Base-by-base conservation (phyloP, 1,139 yeast species). In the Saccharomyces hybrid region DNA sequence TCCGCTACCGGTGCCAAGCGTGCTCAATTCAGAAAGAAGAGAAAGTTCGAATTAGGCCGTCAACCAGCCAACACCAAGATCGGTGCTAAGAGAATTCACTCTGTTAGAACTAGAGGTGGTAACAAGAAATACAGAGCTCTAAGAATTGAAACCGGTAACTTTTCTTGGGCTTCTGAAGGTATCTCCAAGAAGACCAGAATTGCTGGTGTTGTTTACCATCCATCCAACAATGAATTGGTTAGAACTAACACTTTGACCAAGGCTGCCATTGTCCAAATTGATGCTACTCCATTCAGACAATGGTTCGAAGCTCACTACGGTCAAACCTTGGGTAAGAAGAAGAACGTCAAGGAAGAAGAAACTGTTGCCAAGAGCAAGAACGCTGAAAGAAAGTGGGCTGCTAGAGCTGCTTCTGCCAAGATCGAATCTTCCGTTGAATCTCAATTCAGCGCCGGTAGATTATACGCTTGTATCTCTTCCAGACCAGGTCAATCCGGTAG, bases 401-500 rank as follows among this genome's bases (percentile, higher is more conserved):
- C 95, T 65, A 89, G 98, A 84, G 83, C 96, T 73, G 80, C 83
- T 66, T 75, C 79, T 65, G 85, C 98, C 71, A 82, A 84, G 80
- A 81, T 90, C 72, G 97, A 91, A 81, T 76, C 82, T 67, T 84
- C 96, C 73, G 93, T 93, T 70, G 95, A 90, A 75, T 75, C 91
- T 71, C 99, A 93, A 83, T 93, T 93, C 85, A 85, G 85, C 78
- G 90, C 98, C 69, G 98, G 98, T 85, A 90, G 95, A 82, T 86
- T 93, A 74, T 93, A 93, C 83, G 99, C 99, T 78, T 85, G 84
- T 77, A 90, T 93, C 76, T 90, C 99, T 70, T 93, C 99, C 60
- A 91, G 99, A 85, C 99, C 99, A 78, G 99, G 99, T 80, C 99
- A 93, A 85, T 87, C 96, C 69, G 99, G 99, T 81, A 95, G 99